phyloP scores from a whole-genome alignment of 768 basidiomycete species.

The Ramaria rubella region DNA sequence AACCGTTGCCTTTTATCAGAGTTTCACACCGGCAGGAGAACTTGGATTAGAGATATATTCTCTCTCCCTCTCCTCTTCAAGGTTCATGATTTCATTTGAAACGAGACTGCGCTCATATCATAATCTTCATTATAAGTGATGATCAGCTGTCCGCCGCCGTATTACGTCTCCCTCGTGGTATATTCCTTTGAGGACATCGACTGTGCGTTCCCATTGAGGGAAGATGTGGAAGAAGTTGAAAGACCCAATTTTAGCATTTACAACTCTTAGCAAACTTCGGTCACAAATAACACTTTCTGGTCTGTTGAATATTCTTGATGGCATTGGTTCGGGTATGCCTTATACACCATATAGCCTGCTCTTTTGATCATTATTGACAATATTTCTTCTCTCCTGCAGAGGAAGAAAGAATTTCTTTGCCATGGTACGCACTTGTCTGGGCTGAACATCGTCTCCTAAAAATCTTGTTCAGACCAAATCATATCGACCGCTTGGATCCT shows the following conservation, averaged over 20 bases:
- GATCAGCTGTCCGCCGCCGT: slow-evolving; percentile 39
- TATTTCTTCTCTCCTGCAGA: slow-evolving; percentile 25
- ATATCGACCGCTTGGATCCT: slow-evolving; percentile 47
- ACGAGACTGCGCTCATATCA: not conserved
- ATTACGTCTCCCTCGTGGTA: slow-evolving; percentile 41
- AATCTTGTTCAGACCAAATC: slow-evolving; percentile 29
- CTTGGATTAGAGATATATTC: slow-evolving; percentile 27
- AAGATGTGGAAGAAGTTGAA: slow-evolving; percentile 29
- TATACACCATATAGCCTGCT: slow-evolving; percentile 39
- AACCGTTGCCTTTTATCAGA: not conserved
- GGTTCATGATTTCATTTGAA: slow-evolving; percentile 27
- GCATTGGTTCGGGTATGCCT: slow-evolving; percentile 31
- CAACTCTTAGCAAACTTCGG: slow-evolving; percentile 6
- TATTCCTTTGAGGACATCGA: slow-evolving; percentile 60
- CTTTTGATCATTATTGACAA: not conserved
- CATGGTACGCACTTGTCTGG: slow-evolving; percentile 45
- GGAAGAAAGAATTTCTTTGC: slow-evolving; percentile 58
- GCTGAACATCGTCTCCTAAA: slow-evolving; percentile 23
- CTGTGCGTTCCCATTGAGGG: slow-evolving; percentile 47
- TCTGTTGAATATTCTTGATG: slow-evolving; percentile 52
- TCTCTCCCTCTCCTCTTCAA: slow-evolving; percentile 42
- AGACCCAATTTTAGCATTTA: slow-evolving; percentile 1
- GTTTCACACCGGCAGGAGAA: slow-evolving; percentile 12
- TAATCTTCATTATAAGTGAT: slow-evolving; percentile 41
- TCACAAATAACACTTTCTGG: slow-evolving; percentile 44